Evolutionary conservation across 2,329 filamentous ascomycete species (phyloP), one percentile per base, ranked within the genome.

Genomic region (Colletotrichum eremochloae): DNA sequence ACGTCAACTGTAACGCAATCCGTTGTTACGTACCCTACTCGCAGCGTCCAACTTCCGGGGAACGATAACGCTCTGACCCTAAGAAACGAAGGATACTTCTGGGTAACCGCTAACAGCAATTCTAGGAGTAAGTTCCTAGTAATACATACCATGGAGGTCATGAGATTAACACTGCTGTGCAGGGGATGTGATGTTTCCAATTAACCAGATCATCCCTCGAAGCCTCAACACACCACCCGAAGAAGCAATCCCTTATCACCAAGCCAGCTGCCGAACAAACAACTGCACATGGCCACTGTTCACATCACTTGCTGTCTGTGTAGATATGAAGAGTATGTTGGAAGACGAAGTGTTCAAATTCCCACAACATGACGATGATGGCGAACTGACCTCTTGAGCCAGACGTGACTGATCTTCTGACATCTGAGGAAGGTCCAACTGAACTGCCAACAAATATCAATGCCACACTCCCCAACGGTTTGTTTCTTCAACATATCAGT

Each of bases 1-100:
- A 75, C 72, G 0, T 75, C 74, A 5, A 72, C 68, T 42, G 3
- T 75, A 15, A 75, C 74, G 9, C 74, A 75, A 48, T 74, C 66
- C 4, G 67, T 71, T 15, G 64, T 75, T 14, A 55, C 70, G 11
- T 74, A 75, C 5, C 55, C 55, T 6, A 61, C 63, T 1, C 61
- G 67, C 5, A 50, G 46, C 3, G 20, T 72, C 20, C 63, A 31
- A 4, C 31, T 52, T 9, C 33, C 55, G 20, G 56, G 15, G 11
- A 53, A 60, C 8, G 63, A 55, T 20, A 67, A 20, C 1, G 56
- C 56, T 5, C 24, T 55, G 3, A 57, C 63, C 4, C 29, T 36
- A 31, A 61, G 42, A 38, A 48, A 48, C 12, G 55, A 61, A n/a
- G 33, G 63, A 5, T 58, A 46, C 33, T 66, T 56, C 33, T 68